phyloP scores from a whole-genome alignment of 257 asterid species.

The Lavandula angustifolia region DNA sequence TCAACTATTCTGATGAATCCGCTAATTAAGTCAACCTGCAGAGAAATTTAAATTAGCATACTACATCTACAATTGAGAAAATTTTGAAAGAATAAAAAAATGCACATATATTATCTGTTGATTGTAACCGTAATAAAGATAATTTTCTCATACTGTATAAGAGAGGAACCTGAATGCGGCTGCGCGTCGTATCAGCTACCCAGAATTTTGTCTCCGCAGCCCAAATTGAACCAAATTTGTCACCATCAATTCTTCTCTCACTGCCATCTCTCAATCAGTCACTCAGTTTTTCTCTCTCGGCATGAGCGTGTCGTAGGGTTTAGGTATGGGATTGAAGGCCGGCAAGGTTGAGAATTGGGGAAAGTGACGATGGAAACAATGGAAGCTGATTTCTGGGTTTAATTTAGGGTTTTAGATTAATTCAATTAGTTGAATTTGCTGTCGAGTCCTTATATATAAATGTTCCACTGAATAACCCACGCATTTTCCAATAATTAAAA shows the following conservation, averaged over 20 bases:
- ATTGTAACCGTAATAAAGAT: background rate
- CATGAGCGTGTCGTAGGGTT: background rate
- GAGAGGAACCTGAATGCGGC: slow-evolving; percentile 13
- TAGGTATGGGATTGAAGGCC: background rate
- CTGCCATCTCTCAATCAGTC: background rate
- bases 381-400: slow-evolving; percentile 6
- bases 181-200: slow-evolving; percentile 7
- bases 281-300: background rate
- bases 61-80: slow-evolving; percentile 4
- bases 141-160: background rate
- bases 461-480: background rate
- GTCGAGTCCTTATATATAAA: background rate
- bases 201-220: background rate
- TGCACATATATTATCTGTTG: background rate
- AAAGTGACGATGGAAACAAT: background rate
- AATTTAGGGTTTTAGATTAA: background rate
- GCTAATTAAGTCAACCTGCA: slow-evolving; percentile 27
- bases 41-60: slow-evolving; percentile 14
- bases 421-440: background rate
- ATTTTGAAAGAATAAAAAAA: background rate
- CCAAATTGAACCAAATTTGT: background rate
- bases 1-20: slow-evolving; percentile 13
- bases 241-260: background rate
- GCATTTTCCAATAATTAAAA: background rate
- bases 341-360: background rate